Percentiles rank a stretch among this genome's conserved stretches.
Evolutionary conservation across 1,284 basidiomycete genomes (phyloP).

Genomic region (Tranzscheliella williamsii): DNA sequence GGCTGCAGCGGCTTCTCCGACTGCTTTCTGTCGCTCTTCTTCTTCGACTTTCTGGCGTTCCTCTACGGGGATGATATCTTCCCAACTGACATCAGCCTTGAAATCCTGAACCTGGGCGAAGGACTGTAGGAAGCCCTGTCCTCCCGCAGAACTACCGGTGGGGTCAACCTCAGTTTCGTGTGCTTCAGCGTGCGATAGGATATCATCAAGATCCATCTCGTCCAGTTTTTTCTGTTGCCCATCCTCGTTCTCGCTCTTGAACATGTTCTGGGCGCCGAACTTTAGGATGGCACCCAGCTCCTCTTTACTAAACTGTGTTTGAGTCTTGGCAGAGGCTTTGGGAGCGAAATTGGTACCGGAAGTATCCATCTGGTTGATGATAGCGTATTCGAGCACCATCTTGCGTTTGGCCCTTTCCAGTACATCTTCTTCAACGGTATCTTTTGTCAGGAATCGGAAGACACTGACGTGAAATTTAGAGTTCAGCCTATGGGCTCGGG

Average conservation of each 20-base stretch:
- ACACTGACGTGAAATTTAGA: slow-evolving; percentile 93
- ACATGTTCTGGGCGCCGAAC: slow-evolving; percentile 98
- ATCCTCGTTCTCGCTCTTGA: slow-evolving; percentile 86
- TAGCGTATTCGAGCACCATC: slow-evolving; percentile 99
- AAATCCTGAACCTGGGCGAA: slow-evolving; percentile 96
- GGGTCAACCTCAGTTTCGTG: slow-evolving; percentile 82
- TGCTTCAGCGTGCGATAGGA: slow-evolving; percentile 92
- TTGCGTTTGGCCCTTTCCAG: slow-evolving; percentile 97
- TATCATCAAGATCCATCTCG: slow-evolving; percentile 98
- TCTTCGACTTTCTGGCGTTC: slow-evolving; percentile 81
- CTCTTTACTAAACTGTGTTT: slow-evolving; percentile 86
- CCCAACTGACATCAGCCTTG: slow-evolving; percentile 92
- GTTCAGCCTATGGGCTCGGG: slow-evolving; percentile 70
- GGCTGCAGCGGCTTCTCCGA: slow-evolving; percentile 69
- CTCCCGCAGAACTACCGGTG: slow-evolving; percentile 81
- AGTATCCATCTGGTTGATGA: slow-evolving; percentile 99
- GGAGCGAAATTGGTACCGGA: slow-evolving; percentile 89
- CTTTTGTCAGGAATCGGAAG: slow-evolving; percentile 95
- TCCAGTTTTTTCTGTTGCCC: slow-evolving; percentile 94
- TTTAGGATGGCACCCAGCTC: slow-evolving; percentile 98
- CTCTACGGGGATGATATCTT: slow-evolving; percentile 95
- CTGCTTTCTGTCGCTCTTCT: slow-evolving; percentile 61
- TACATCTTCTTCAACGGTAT: slow-evolving; percentile 98
- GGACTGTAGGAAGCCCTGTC: slow-evolving; percentile 91
- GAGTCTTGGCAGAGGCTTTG: slow-evolving; percentile 63